Evolutionary conservation across 768 basidiomycete genomes (phyloP), one percentile per base, ranked within the genome.

Genomic region (Leucosporidium scottii): DNA sequence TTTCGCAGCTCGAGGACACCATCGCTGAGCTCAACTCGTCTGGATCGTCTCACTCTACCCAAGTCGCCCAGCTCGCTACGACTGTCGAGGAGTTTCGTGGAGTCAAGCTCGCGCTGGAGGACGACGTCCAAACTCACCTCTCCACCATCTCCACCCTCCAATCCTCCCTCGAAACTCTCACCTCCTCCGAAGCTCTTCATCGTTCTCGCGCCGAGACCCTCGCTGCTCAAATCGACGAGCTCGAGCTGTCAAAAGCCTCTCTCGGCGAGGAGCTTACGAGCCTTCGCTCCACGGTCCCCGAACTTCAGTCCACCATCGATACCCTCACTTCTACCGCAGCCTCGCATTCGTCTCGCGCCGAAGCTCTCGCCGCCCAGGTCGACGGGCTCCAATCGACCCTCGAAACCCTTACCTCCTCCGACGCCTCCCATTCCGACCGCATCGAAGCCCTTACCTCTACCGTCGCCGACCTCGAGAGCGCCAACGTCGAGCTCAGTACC

Each of bases 401-500:
- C 8, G 39, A 44, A 17, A 44, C 39, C 8, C 8, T 44, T 15
- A 44, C 39, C 39, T 44, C 39, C 15, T 44, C 39, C 13, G 39
- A 15, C 39, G 39, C 39, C 13, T 44, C 39, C 15, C 55, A 59
- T 36, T 25, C 28, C 36, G 64, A 60, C 5, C 34, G 55, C 9
- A 49, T 62, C 64, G 6, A 13, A 4, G 59, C 64, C 7, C 64
- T 65, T 21, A 23, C 21, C 21, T 23, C 50, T 13, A 23, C 39
- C 25, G 23, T 54, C 27, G 25, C 53, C 53, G 25, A 25, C 15
- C 53, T 54, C 53, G 30, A 25, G 27, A 54, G 20, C 30, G 30
- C 55, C 65, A 36, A 70, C 36, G 49, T 64, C 4, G 25, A 65
- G 9, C 50, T 30, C 18, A 39, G 59, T 13, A 39, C 34, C 0